phyloP scores from a whole-genome alignment of 1,284 basidiomycete species.

The Bjerkandera adusta region DNA sequence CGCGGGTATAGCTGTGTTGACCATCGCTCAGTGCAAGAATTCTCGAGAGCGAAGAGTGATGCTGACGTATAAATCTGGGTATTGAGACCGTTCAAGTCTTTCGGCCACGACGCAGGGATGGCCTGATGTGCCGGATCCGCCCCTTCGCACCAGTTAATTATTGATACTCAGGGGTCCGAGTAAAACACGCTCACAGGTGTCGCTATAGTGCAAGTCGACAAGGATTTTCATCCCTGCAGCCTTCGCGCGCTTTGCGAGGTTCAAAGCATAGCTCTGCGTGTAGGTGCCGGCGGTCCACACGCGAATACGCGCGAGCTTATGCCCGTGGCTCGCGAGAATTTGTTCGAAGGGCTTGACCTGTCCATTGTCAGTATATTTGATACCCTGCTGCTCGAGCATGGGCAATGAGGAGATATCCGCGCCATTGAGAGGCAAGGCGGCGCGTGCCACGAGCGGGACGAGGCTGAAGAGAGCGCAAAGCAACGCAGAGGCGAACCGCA shows the following conservation, averaged over 20 bases:
- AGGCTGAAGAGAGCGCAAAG: not conserved
- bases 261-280: constrained; percentile 51
- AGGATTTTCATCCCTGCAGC: constrained; percentile 56
- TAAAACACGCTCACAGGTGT: constrained; percentile 45
- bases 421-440: constrained; percentile 44
- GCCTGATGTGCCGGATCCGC: constrained; percentile 61
- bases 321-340: constrained; percentile 52
- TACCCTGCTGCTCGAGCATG: constrained; percentile 50
- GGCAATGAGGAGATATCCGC: constrained; percentile 61
- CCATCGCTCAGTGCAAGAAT: not conserved
- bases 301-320: constrained; percentile 56
- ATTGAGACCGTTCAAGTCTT: constrained; percentile 45
- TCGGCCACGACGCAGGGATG: constrained; percentile 60
- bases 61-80: constrained; percentile 52
- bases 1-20: constrained; percentile 48
- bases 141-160: constrained; percentile 36
- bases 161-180: too few species aligned
- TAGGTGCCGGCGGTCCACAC: constrained; percentile 63
- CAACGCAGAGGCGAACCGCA: not conserved
- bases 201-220: constrained; percentile 62
- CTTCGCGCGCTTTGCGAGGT: constrained; percentile 52
- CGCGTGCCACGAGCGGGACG: not conserved
- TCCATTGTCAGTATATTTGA: constrained; percentile 46
- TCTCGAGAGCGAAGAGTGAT: not conserved
- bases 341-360: constrained; percentile 45